A percentile compares a stretch with the other conserved stretches of the same genome.
Evolutionary conservation across 2,329 filamentous ascomycete species (phyloP).

Genomic region (Eurotiales sp.): DNA sequence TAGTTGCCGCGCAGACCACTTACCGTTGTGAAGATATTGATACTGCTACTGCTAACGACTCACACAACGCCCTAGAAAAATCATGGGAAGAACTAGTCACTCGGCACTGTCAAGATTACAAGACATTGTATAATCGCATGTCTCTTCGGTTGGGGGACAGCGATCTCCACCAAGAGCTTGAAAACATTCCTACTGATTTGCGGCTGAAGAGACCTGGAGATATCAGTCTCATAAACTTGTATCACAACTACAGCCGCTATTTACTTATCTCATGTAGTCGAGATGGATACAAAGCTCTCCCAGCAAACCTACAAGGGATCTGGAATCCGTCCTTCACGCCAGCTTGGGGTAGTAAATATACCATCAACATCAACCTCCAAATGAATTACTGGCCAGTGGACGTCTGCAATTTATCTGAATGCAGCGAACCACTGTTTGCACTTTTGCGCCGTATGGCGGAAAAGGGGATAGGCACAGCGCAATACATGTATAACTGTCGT

Average conservation of each 20-base stretch:
- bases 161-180: not conserved
- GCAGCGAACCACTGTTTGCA: conserved; percentile 39
- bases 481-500: conserved; percentile 48
- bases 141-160: conserved; percentile 9
- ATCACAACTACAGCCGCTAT: conserved; percentile 54
- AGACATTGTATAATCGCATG: conserved; percentile 28
- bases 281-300: conserved; percentile 41
- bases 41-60: conserved; percentile 25
- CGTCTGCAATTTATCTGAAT: conserved; percentile 47
- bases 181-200: conserved; percentile 29
- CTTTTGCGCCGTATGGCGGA: conserved; percentile 19
- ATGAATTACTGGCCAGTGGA: conserved; percentile 60
- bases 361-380: conserved; percentile 57
- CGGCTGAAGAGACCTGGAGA: conserved; percentile 35
- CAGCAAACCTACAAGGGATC: conserved; percentile 55
- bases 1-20: conserved; percentile 39
- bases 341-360: conserved; percentile 55
- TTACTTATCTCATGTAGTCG: conserved; percentile 55
- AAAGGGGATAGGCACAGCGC: conserved; percentile 48
- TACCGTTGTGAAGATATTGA: conserved; percentile 31
- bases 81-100: conserved; percentile 22
- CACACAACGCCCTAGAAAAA: conserved; percentile 22
- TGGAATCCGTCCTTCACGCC: conserved; percentile 49
- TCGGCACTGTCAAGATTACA: conserved; percentile 35
- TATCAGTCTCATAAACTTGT: conserved; percentile 51